These are phyloP conservation scores for Clavaria fumosa DNA, from an alignment of 768 basidiomycete species.

Conservation along the genomic window DNA sequence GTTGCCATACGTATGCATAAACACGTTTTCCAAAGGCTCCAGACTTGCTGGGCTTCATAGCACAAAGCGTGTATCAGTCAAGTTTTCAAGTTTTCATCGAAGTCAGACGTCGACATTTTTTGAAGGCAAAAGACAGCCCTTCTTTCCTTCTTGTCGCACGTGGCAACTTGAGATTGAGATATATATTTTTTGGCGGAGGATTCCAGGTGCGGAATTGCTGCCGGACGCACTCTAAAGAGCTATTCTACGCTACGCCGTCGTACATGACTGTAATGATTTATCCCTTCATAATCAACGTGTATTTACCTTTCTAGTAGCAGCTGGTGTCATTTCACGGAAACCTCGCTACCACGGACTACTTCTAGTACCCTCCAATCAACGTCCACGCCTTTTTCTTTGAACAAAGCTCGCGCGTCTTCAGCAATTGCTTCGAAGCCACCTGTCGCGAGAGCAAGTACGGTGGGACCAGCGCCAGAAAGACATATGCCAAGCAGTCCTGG, in stretches of 20 bases:
- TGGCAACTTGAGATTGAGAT: too few relatives aligned
- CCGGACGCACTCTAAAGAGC: not conserved
- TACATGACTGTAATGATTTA: not conserved
- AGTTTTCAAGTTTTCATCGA: too few relatives aligned
- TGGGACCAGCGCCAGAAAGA: conserved; percentile 94
- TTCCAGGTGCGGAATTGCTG: too few relatives aligned
- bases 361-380: conserved; percentile 85
- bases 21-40: too few relatives aligned
- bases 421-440: conserved; percentile 74
- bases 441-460: conserved; percentile 90
- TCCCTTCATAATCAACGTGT: not conserved
- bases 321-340: conserved; percentile 10
- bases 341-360: conserved; percentile 33
- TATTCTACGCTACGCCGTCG: not conserved
- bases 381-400: conserved; percentile 52
- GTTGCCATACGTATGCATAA: too few relatives aligned
- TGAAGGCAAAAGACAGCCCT: too few relatives aligned
- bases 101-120: too few relatives aligned
- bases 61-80: too few relatives aligned
- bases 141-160: too few relatives aligned
- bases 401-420: conserved; percentile 61
- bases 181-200: too few relatives aligned
- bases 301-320: not conserved
- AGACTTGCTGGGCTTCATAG: too few relatives aligned
- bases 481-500: conserved; percentile 95